These are phyloP conservation scores for Stephanodiscus triporus DNA, from an alignment of 108 stramenopile genomes.

Conservation along the genomic window DNA sequence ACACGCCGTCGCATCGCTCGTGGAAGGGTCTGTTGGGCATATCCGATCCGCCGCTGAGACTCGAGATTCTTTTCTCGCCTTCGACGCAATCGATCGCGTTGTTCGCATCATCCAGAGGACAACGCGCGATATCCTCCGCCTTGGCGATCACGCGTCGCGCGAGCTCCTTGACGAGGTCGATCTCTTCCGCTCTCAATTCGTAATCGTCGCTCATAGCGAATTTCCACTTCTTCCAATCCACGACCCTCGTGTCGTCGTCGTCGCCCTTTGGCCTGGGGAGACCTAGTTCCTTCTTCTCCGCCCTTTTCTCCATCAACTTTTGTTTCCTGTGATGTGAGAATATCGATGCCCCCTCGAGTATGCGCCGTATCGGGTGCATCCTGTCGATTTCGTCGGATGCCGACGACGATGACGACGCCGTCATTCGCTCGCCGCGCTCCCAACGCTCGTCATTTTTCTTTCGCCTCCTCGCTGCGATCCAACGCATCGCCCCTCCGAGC, in stretches of 20 bases:
- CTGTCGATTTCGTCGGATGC: conserved; percentile 24
- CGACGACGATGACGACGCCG: not conserved
- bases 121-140: conserved; percentile 3
- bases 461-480: conserved; percentile 14
- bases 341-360: conserved; percentile 42
- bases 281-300: conserved; percentile 7
- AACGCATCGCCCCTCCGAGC: conserved; percentile 1
- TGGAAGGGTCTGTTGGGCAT: conserved; percentile 17
- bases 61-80: conserved; percentile 7
- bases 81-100: not conserved
- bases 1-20: conserved; percentile 34
- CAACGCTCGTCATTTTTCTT: conserved; percentile 11
- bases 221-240: conserved; percentile 50
- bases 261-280: not conserved
- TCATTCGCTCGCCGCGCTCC: not conserved
- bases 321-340: conserved; percentile 30
- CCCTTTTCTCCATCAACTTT: not conserved
- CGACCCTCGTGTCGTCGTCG: conserved; percentile 3
- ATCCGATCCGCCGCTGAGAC: not conserved
- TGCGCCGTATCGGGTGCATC: conserved; percentile 27
- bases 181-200: conserved; percentile 24
- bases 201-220: conserved; percentile 49
- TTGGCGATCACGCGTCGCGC: conserved; percentile 22
- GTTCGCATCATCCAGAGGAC: not conserved
- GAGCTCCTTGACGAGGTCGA: conserved; percentile 22